Base-by-base conservation (phyloP, 2,329 filamentous ascomycete species). In the Clarireedia monteithiana region DNA sequence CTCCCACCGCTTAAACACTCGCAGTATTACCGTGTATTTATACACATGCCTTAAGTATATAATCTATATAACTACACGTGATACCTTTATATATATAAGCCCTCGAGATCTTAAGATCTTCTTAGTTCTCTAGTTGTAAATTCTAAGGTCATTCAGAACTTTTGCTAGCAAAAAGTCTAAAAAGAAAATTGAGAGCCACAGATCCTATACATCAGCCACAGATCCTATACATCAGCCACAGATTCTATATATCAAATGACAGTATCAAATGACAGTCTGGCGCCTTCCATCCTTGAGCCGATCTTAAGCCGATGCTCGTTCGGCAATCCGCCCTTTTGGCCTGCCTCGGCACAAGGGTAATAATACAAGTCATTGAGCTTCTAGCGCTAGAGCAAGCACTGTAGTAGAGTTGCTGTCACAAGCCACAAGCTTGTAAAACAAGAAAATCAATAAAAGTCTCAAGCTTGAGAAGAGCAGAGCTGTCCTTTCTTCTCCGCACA, bases 341-440 rank as follows among this genome's bases (percentile, higher is more conserved):
- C 46, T 55, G 15, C 52, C 52, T 55, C 52, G 52, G 52, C 46
- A 50, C 50, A 50, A 48, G 38, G 17, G 20, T 15, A 24, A 30
- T 12, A 6, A 30, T 10, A 2, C 38, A 49, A 34, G 45, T 15
- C 20, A 23, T 23, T 42, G 6, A 23, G 26, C 24, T 39, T 20
- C 20, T 7, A 48, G 51, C 23, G 20, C 20, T 27, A 27, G 36
- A 45, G 23, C 7, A 40, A 30, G 30, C 2, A 44, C 15, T 4
- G 39, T 12, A 44, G 17, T 12, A 44, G 2, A 17, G 40, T 14
- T 17, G 23, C 40, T 24, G n/a, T 44, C 40, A 44, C 40, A 40
- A 40, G 38, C 38, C 17, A 15, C 38, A 23, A 44, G 39, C 17
- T 44, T 20, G 6, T 6, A 17, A 20, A 44, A 44, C 23, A 44